Evolutionary conservation across 176 grass and related monocot genomes (phyloP).

Genomic region (Miscanthus lutarioriparius): DNA sequence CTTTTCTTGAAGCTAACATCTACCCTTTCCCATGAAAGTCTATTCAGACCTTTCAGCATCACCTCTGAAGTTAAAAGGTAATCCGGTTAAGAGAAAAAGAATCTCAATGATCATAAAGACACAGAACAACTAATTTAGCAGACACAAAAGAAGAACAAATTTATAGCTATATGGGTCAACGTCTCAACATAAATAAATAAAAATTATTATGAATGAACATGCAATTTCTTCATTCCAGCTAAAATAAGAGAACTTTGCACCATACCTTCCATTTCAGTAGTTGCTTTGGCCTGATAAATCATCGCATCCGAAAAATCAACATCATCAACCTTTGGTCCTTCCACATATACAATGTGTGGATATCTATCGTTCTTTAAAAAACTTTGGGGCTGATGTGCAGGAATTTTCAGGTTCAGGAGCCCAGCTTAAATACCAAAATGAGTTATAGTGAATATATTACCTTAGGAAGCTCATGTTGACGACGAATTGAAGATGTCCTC

Average conservation of each 20-base stretch:
- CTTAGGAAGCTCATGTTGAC: conserved; percentile 81
- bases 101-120: not conserved
- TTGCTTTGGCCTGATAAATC: conserved; percentile 56
- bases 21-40: conserved; percentile 92
- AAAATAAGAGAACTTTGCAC: not conserved
- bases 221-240: not conserved
- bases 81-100: conserved; percentile 17
- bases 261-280: conserved; percentile 87
- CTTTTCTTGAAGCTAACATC: conserved; percentile 92
- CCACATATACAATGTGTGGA: conserved; percentile 78
- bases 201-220: not conserved
- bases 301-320: conserved; percentile 61
- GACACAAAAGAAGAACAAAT: not conserved
- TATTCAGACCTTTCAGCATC: conserved; percentile 81
- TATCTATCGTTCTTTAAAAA: conserved; percentile 64
- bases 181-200: not conserved
- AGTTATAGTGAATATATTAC: conserved; percentile 42
- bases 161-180: not conserved
- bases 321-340: conserved; percentile 49
- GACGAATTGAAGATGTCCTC: conserved; percentile 85
- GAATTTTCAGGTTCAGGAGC: conserved; percentile 41
- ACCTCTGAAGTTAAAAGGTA: conserved; percentile 52
- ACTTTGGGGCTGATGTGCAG: conserved; percentile 53
- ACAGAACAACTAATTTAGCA: not conserved
- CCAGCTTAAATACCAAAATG: not conserved